phyloP scores from a whole-genome alignment of 495 filamentous ascomycete species.

The Elasticomyces elasticus region DNA sequence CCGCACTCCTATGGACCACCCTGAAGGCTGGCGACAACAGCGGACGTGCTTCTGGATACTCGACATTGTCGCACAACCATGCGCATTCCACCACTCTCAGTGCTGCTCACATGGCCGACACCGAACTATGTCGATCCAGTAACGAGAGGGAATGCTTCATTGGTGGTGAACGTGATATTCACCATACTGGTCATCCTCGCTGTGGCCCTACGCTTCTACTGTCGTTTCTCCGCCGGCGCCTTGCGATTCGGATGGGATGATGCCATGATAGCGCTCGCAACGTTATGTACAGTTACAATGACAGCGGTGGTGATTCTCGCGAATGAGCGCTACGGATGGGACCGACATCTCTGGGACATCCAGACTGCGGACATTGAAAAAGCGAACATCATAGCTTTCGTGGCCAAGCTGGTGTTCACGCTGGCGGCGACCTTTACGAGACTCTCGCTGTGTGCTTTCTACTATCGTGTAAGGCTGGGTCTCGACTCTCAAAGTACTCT shows the following conservation, averaged over 20 bases:
- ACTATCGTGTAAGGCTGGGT: too few relatives aligned
- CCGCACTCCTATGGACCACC: background rate
- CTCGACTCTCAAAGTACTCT: too few relatives aligned
- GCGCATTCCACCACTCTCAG: conserved; percentile 22
- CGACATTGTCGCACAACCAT: conserved; percentile 8
- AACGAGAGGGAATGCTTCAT: conserved; percentile 22
- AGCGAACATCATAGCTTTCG: conserved; percentile 39
- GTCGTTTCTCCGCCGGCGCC: conserved; percentile 17
- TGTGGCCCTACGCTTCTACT: conserved; percentile 23
- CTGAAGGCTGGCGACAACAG: background rate
- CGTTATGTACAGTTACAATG: conserved; percentile 23
- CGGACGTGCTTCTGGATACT: background rate
- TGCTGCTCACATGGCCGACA: conserved; percentile 22
- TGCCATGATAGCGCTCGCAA: conserved; percentile 20
- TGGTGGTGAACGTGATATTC: conserved; percentile 26
- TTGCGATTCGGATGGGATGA: conserved; percentile 27
- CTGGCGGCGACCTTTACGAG: conserved; percentile 46
- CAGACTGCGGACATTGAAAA: background rate
- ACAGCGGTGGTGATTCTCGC: conserved; percentile 24
- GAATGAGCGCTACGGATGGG: conserved; percentile 38
- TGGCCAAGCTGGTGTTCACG: conserved; percentile 44
- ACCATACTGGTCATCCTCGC: conserved; percentile 22
- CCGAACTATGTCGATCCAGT: conserved; percentile 27
- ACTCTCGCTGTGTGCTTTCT: conserved; percentile 48
- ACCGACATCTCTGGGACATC: conserved; percentile 36